A percentile compares a stretch with the other conserved stretches of the same genome.
phyloP scores from a whole-genome alignment of 371 early-diverging fungal genomes.

The Mucor saturninus region DNA sequence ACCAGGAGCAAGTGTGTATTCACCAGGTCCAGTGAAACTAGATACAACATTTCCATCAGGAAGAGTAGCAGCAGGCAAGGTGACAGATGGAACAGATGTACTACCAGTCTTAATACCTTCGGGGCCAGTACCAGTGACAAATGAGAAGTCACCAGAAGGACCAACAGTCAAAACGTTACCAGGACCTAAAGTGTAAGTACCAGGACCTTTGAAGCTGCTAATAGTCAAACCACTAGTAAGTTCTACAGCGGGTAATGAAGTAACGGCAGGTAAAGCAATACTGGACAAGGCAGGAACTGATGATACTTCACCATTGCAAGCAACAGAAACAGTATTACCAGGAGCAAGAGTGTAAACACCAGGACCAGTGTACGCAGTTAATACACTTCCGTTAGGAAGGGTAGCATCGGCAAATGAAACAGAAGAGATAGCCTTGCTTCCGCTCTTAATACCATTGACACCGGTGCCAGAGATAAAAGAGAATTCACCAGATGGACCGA shows the following conservation, averaged over 20 bases:
- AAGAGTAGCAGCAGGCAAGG: no score
- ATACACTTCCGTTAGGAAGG: not conserved
- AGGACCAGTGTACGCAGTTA: slow-evolving; percentile 10
- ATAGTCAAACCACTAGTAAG: not conserved
- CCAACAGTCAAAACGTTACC: no score
- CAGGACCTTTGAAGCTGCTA: slow-evolving; percentile 6
- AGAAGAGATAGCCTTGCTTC: not conserved
- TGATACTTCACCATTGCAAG: not conserved
- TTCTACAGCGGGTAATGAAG: not conserved
- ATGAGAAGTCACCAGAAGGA: no score
- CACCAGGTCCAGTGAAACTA: no score
- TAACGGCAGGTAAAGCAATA: not conserved
- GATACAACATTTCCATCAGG: no score
- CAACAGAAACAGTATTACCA: slow-evolving; percentile 9
- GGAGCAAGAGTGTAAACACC: slow-evolving; percentile 7
- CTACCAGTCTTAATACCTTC: no score
- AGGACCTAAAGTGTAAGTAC: slow-evolving; percentile 2
- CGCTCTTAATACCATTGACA: not conserved
- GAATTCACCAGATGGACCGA: not conserved
- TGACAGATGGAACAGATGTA: no score
- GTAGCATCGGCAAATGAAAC: not conserved
- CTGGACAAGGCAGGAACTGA: not conserved
- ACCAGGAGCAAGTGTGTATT: slow-evolving; percentile 3
- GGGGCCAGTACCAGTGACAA: no score
- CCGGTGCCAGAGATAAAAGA: slow-evolving; percentile 3